Percentiles rank a stretch among this genome's conserved stretches.
phyloP scores from a whole-genome alignment of 1,284 basidiomycete genomes.

The Prillingera fragicola region DNA sequence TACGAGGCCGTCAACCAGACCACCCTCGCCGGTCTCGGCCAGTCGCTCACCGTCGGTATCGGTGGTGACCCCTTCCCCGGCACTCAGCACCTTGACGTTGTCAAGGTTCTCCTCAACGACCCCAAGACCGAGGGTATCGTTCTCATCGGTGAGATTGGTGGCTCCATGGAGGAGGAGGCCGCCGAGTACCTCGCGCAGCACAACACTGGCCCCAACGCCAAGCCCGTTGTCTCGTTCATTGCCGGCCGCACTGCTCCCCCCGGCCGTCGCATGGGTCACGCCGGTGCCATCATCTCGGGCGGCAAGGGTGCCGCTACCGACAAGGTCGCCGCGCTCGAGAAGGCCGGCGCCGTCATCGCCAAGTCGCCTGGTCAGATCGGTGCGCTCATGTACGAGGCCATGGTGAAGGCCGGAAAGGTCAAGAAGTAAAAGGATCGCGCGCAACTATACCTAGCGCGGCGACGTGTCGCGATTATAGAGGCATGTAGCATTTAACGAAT shows the following conservation, averaged over 20 bases:
- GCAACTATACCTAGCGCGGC: too few species aligned
- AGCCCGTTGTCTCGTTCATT: conserved; percentile 97
- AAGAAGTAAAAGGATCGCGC: conserved; percentile 47
- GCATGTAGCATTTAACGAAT: too few species aligned
- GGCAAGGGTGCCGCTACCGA: conserved; percentile 95
- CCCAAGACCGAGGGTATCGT: conserved; percentile 92
- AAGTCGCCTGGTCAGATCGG: conserved; percentile 96
- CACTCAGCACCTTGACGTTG: conserved; percentile 88
- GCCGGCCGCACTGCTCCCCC: conserved; percentile 96
- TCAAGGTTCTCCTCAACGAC: conserved; percentile 95
- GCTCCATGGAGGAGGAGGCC: conserved; percentile 98
- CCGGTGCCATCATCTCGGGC: conserved; percentile 95
- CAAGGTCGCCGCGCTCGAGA: conserved; percentile 91
- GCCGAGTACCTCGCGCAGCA: conserved; percentile 89
- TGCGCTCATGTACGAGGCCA: conserved; percentile 75
- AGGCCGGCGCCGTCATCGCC: conserved; percentile 88
- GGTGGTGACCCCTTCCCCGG: conserved; percentile 91
- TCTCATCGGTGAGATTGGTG: conserved; percentile 98
- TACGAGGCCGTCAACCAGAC: conserved; percentile 58
- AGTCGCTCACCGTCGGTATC: conserved; percentile 94
- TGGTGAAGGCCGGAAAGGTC: conserved; percentile 75
- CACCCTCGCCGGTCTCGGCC: conserved; percentile 90
- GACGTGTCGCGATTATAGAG: too few species aligned
- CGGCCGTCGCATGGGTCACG: conserved; percentile 96
- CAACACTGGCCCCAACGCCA: conserved; percentile 85